Percentiles rank a stretch among this genome's conserved stretches.
Conservation (phyloP, 2,329 filamentous ascomycete genomes). For the Akanthomyces dipterigenus region DNA sequence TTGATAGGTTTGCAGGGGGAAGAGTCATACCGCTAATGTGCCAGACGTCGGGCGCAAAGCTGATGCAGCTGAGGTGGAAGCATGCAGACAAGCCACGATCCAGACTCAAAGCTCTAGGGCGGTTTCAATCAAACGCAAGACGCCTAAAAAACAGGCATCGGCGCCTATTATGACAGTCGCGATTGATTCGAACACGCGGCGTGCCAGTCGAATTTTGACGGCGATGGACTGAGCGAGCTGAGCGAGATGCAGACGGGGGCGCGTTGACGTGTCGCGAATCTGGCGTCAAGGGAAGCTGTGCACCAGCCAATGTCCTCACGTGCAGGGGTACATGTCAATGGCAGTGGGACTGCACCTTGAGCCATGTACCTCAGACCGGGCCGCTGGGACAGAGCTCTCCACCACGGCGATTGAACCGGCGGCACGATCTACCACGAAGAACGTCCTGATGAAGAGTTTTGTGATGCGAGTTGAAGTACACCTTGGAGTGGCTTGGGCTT, state of each 20-base stretch:
- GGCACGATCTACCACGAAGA: neutral
- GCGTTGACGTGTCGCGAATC: slow-evolving; percentile 11
- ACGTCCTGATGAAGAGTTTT: neutral
- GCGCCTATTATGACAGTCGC: neutral
- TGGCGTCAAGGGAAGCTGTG: slow-evolving; percentile 11
- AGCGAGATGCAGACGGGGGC: slow-evolving; percentile 7
- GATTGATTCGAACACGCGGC: neutral
- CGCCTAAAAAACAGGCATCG: slow-evolving; percentile 1
- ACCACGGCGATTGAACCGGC: neutral
- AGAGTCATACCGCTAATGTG: neutral
- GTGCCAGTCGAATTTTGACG: neutral
- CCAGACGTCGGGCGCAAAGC: slow-evolving; percentile 4
- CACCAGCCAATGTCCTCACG: slow-evolving; percentile 3
- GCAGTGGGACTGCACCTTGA: neutral
- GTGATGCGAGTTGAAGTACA: neutral
- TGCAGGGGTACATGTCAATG: slow-evolving; percentile 5
- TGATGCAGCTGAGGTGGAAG: neutral
- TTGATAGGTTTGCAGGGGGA: neutral
- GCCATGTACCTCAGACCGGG: slow-evolving; percentile 1
- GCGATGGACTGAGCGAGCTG: neutral
- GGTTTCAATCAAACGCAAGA: neutral
- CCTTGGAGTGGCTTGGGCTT: no score
- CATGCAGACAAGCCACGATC: neutral
- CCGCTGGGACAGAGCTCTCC: neutral
- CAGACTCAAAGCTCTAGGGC: neutral